These are phyloP conservation scores for Selaginella moellendorffii DNA, from an alignment of 75 land plant genomes.

Conservation along the genomic window DNA sequence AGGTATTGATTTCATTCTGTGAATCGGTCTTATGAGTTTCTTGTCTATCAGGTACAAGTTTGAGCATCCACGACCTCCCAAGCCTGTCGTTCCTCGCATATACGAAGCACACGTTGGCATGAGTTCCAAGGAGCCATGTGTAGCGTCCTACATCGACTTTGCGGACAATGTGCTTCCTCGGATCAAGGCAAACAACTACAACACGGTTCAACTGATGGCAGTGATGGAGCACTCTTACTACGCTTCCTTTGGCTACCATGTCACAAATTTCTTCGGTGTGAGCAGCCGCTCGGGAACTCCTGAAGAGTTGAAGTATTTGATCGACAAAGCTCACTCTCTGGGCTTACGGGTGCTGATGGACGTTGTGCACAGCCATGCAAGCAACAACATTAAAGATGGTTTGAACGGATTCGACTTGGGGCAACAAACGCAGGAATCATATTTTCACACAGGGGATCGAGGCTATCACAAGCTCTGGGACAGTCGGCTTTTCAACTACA, in stretches of 20 bases:
- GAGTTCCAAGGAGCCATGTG: conserved; percentile 74
- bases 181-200: conserved; percentile 71
- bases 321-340: conserved; percentile 86
- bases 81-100: conserved; percentile 66
- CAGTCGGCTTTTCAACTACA: conserved; percentile 89
- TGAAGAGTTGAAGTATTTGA: conserved; percentile 85
- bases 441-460: conserved; percentile 75
- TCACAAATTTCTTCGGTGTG: conserved; percentile 89
- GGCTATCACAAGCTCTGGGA: conserved; percentile 96
- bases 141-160: conserved; percentile 79
- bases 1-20: conserved; percentile 31
- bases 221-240: conserved; percentile 97
- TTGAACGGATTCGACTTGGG: conserved; percentile 95
- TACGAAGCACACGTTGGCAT: conserved; percentile 99
- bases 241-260: conserved; percentile 97
- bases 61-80: conserved; percentile 59
- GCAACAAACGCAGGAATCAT: conserved; percentile 64
- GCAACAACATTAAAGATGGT: conserved; percentile 85
- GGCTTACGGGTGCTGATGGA: conserved; percentile 83
- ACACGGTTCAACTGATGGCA: conserved; percentile 96
- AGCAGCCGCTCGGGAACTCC: conserved; percentile 95
- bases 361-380: conserved; percentile 96
- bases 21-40: background rate
- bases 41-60: conserved; percentile 56
- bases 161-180: conserved; percentile 87